A percentile compares a stretch with the other conserved stretches of the same genome.
These are phyloP conservation scores for Oenanthe sinensis DNA, from an alignment of 129 eudicot genomes.

Conservation along the genomic window DNA sequence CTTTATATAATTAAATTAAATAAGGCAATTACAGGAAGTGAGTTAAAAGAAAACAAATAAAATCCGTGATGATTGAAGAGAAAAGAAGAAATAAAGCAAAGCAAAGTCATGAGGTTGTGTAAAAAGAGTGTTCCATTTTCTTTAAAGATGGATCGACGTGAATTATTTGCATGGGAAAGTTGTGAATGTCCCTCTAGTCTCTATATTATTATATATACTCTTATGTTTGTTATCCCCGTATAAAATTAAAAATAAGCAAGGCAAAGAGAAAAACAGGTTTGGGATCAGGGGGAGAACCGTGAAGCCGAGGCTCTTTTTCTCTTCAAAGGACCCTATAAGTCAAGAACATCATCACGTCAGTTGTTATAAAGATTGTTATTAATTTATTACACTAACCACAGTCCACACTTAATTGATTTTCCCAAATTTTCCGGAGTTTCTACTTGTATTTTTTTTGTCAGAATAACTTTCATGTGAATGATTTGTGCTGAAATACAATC, in stretches of 20 bases:
- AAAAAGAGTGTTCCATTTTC: neutral
- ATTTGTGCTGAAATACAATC: no score
- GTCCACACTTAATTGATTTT: neutral
- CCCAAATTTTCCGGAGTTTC: neutral
- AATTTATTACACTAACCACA: neutral
- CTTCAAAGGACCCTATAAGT: neutral
- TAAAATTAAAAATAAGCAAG: neutral
- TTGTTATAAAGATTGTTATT: neutral
- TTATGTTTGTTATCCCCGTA: neutral
- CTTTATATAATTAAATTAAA: neutral
- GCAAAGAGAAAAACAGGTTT: neutral
- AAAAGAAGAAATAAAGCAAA: neutral
- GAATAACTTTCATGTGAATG: no score
- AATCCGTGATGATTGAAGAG: neutral
- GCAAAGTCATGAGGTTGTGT: neutral
- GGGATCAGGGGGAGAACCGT: neutral
- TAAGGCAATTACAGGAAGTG: neutral
- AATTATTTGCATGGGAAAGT: constrained; percentile 6
- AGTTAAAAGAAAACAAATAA: neutral
- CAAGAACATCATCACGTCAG: neutral
- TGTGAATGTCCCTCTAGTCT: neutral
- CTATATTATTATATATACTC: neutral
- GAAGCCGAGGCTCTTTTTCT: neutral
- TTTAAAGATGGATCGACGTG: neutral
- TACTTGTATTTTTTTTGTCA: no score